Percentiles rank a stretch among this genome's conserved stretches.
These are phyloP conservation scores for Cyclocybe cylindracea DNA, from an alignment of 768 basidiomycete genomes.

Conservation along the genomic window DNA sequence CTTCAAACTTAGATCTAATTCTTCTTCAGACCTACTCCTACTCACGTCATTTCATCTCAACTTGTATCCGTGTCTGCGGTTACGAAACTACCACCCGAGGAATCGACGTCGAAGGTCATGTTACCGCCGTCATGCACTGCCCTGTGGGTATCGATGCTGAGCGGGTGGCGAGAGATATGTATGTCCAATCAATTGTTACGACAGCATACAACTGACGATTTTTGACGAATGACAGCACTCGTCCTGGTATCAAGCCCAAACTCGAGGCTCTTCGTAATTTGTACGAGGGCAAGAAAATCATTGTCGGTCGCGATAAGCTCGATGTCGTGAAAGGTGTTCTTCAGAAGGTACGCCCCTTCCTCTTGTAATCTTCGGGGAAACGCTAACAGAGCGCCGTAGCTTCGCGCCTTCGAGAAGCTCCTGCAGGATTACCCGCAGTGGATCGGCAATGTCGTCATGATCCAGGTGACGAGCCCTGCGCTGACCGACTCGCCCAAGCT, in stretches of 20 bases:
- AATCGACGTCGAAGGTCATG: constrained; percentile 87
- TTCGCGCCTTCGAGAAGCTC: constrained; percentile 95
- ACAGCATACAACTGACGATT: neutral
- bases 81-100: constrained; percentile 75
- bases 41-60: constrained; percentile 91
- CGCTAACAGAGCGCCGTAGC: constrained; percentile 39
- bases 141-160: constrained; percentile 96
- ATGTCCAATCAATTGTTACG: constrained; percentile 23
- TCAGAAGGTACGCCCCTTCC: constrained; percentile 67
- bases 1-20: neutral
- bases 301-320: constrained; percentile 95
- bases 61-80: constrained; percentile 94
- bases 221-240: constrained; percentile 38
- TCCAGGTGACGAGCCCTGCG: constrained; percentile 93
- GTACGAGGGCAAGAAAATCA: constrained; percentile 98
- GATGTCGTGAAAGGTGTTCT: constrained; percentile 98
- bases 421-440: constrained; percentile 93
- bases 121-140: constrained; percentile 83
- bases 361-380: neutral
- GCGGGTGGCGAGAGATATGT: constrained; percentile 82
- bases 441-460: constrained; percentile 86
- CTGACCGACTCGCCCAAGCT: constrained; percentile 91
- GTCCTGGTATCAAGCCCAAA: constrained; percentile 88
- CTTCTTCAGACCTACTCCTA: constrained; percentile 80
- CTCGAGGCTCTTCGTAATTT: constrained; percentile 78